phyloP scores from a whole-genome alignment of 1,284 basidiomycete genomes.

The Apiotrichum sp. region DNA sequence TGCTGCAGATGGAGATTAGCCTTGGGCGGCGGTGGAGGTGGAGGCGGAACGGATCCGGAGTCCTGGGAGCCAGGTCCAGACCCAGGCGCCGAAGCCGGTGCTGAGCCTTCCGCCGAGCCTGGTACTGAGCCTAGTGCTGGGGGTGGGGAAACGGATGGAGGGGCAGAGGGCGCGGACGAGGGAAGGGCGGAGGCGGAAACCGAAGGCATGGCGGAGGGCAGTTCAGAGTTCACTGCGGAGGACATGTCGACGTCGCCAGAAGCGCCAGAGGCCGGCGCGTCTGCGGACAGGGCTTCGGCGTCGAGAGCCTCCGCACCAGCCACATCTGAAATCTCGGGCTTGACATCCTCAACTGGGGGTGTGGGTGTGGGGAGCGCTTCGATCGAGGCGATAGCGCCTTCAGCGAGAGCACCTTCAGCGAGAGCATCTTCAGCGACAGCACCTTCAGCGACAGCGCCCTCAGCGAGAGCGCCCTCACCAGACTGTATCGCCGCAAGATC shows the following conservation, averaged over 20 bases:
- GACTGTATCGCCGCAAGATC: too few relatives aligned
- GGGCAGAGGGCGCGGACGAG: background rate
- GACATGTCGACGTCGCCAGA: too few relatives aligned
- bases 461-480: background rate
- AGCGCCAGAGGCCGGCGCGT: too few relatives aligned
- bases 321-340: background rate
- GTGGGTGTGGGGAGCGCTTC: background rate
- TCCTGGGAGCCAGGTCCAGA: background rate
- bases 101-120: background rate
- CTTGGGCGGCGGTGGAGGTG: slow-evolving; percentile 32
- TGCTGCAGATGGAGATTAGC: slow-evolving; percentile 45
- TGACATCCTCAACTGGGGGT: background rate
- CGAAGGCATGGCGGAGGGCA: background rate
- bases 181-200: background rate
- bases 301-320: too few relatives aligned
- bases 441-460: background rate
- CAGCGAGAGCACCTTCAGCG: too few relatives aligned
- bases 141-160: background rate
- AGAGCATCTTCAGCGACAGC: background rate
- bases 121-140: background rate
- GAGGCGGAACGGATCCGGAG: slow-evolving; percentile 14
- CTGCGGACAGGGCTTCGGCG: too few relatives aligned
- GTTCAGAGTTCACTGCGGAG: background rate
- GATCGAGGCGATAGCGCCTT: background rate
- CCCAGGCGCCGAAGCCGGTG: background rate